These are phyloP conservation scores for Poa annua DNA, from an alignment of 176 grass and related monocot species.

Conservation along the genomic window DNA sequence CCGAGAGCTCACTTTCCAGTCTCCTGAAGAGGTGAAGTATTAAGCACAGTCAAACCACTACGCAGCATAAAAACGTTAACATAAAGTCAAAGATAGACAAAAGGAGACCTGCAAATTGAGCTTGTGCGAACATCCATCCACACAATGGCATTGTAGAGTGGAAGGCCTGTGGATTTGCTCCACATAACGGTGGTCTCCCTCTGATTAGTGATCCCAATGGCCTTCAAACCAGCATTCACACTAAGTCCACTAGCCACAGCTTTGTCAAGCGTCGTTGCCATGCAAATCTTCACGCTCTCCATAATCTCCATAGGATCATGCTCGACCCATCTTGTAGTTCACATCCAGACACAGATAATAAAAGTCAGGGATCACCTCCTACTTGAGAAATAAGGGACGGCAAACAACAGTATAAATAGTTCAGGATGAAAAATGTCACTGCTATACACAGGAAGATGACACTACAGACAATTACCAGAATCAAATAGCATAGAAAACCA, in stretches of 20 bases:
- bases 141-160: conserved; percentile 91
- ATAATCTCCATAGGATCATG: conserved; percentile 94
- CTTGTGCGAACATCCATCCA: conserved; percentile 99
- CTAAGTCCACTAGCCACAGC: conserved; percentile 58
- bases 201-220: conserved; percentile 91
- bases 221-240: conserved; percentile 64
- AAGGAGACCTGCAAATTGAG: conserved; percentile 67
- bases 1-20: conserved; percentile 73
- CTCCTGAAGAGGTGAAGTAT: conserved; percentile 51
- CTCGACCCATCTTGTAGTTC: conserved; percentile 82
- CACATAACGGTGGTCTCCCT: conserved; percentile 91
- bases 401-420: neutral
- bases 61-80: neutral
- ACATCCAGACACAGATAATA: neutral
- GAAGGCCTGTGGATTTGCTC: conserved; percentile 88
- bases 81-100: neutral
- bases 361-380: conserved; percentile 9
- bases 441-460: neutral
- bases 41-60: neutral
- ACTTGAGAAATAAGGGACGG: neutral
- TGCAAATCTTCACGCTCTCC: conserved; percentile 71
- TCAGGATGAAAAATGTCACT: neutral
- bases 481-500: neutral
- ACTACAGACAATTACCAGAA: neutral
- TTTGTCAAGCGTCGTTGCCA: conserved; percentile 63